Evolutionary conservation across 2,329 filamentous ascomycete genomes (phyloP), one percentile per base, ranked within the genome.

Genomic region (Ceratocystiopsis minuta): DNA sequence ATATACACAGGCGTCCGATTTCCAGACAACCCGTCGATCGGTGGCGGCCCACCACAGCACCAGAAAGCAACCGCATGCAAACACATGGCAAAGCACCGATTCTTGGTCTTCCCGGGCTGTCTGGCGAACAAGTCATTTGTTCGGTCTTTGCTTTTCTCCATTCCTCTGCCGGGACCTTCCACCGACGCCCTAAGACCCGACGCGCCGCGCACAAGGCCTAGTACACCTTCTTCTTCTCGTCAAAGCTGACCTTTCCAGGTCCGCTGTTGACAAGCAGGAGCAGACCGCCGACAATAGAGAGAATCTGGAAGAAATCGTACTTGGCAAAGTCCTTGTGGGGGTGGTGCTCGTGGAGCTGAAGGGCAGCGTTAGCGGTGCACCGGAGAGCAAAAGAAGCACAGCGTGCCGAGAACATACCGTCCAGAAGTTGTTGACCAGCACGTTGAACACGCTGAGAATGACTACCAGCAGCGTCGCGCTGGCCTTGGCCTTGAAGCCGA

Each of bases 151-250:
- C 20, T 28, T 28, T 28, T 28, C 24, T 28, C 20, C 20, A 20
- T 28, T 28, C 24, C 11, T 28, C 24, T 28, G 24, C 2, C 9
- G 24, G 24, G 6, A 2, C 5, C 24, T 10, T 28, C 24, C 6
- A 28, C 24, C 9, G 24, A 10, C 24, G 24, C 24, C 24, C 5
- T 6, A 28, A 6, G 11, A 9, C 24, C 7, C 11, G 24, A 10
- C 24, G 6, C 24, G 24, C 24, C 2, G 2, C 9, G 24, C 24
- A 28, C 24, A 28, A 28, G 9, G 24, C 24, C 24, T 72, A 98
- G 68, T 98, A 98, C 52, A 98, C 90, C 75, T 98, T 98, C 78
- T 98, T 98, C 83, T 98, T 98, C 76, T 98, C 90, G 64, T 98
- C 90, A 62, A 96, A 88, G 60, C 83, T 93, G 70, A 96, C 82